These are phyloP conservation scores for Peniophora sp. DNA, from an alignment of 1,284 basidiomycete genomes.

Conservation along the genomic window DNA sequence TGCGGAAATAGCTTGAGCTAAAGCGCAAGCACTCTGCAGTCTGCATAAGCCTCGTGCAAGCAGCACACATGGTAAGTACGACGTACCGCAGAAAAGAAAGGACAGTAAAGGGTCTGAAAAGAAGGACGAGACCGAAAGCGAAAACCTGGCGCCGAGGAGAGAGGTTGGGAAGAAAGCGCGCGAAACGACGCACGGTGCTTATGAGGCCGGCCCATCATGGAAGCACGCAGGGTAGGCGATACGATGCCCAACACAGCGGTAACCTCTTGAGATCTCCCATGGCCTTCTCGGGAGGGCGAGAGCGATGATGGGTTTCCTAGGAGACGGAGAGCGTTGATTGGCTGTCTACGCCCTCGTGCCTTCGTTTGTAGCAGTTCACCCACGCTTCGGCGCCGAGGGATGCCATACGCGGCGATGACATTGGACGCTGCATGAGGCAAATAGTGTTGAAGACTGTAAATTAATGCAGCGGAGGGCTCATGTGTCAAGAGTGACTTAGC, in stretches of 20 bases:
- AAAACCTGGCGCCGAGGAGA: conserved; percentile 14
- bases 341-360: background rate
- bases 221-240: background rate
- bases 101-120: conserved; percentile 20
- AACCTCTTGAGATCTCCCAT: background rate
- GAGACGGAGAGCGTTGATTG: background rate
- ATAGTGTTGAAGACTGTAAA: too few relatives aligned
- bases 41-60: background rate
- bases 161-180: conserved; percentile 1
- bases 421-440: too few relatives aligned
- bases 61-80: conserved; percentile 8
- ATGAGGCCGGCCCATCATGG: conserved; percentile 3
- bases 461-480: too few relatives aligned
- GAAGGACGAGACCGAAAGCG: conserved; percentile 25
- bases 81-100: conserved; percentile 34
- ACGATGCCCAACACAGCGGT: background rate
- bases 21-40: conserved; percentile 31
- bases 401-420: background rate
- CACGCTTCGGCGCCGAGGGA: background rate
- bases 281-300: background rate
- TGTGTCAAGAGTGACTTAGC: too few relatives aligned
- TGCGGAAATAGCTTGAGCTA: conserved; percentile 21
- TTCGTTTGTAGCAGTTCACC: background rate
- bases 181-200: conserved; percentile 1
- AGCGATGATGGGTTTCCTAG: background rate